phyloP scores from a whole-genome alignment of 345 rosid genomes.

The Anacardium occidentale region DNA sequence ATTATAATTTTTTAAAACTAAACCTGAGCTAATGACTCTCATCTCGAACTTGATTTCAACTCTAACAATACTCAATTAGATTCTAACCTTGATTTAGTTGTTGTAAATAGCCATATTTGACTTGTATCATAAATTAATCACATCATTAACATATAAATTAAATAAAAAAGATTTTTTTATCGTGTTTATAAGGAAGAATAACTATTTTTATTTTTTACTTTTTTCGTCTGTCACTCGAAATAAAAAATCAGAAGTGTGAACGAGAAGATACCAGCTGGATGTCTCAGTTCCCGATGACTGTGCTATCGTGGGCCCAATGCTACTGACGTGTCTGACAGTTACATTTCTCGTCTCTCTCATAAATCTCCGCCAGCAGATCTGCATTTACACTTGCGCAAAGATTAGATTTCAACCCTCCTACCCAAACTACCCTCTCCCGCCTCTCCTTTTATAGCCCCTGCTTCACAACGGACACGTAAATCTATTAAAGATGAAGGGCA shows the following conservation, averaged over 20 bases:
- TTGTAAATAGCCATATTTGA: too few species aligned
- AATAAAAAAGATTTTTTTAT: too few species aligned
- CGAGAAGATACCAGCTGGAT: slow-evolving; percentile 5
- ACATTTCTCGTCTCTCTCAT: background rate
- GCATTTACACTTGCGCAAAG: background rate
- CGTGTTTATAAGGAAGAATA: too few species aligned
- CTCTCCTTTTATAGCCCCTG: background rate
- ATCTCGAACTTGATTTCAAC: too few species aligned
- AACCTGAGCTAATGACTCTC: too few species aligned
- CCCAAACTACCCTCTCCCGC: slow-evolving; percentile 24
- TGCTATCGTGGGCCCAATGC: background rate
- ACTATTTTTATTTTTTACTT: too few species aligned
- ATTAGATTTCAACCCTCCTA: background rate
- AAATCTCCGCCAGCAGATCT: background rate
- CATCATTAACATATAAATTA: too few species aligned
- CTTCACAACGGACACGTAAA: background rate
- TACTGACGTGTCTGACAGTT: background rate
- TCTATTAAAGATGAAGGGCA: background rate
- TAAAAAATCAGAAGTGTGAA: background rate
- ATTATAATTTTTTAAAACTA: too few species aligned
- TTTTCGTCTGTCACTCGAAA: too few species aligned
- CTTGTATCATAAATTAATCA: too few species aligned
- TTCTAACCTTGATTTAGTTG: too few species aligned
- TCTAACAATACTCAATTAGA: too few species aligned
- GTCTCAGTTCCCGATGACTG: background rate